Base-by-base conservation (phyloP, 805 yeast species). In the Candida alai region DNA sequence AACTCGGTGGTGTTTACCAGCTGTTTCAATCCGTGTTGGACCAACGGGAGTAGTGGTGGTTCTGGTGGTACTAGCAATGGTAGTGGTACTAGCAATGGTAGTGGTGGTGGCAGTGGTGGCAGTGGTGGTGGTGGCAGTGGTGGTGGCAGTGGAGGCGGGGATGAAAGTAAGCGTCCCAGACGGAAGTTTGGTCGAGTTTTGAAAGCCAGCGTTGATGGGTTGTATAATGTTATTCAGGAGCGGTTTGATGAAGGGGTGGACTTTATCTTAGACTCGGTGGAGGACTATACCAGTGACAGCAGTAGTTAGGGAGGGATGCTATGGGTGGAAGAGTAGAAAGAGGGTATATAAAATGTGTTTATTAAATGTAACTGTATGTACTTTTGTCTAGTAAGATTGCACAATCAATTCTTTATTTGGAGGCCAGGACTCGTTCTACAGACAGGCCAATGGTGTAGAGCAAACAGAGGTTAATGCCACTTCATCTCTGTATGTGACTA, bases 141-240 rank as follows among this genome's bases (percentile, higher is more conserved):
- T 21, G 19, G 24, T 8, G 17, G 17, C n/a, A 20, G 6, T 8
- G 21, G 15, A 14, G 32, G 16, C 12, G 67, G 55, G 14, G 64
- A 59, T 28, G 49, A 45, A 16, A 51, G 54, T 23, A 87, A 86
- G 51, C 74, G 80, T 52, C 96, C 96, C 24, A 76, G 97, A 53
- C 79, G 85, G 58, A 90, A 88, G 58, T 87, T 80, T 51, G 98
- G 98, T 15, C 73, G 96, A 40, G 96, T 93, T 3, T 59, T 89
- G 34, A 77, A 80, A 47, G 74, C 93, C 5, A 78, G 78, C 28
- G 62, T 69, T 17, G 90, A 83, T 47, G 88, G 90, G 1, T 52
- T 89, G 39, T 81, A 78, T 61, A 84, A 83, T 40, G 76, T 86
- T 10, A 72, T 87, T 34, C 80, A 78, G 40, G 96, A 86, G 54